Base-by-base conservation (phyloP, 2,329 filamentous ascomycete species). In the Metarhizium anisopliae region DNA sequence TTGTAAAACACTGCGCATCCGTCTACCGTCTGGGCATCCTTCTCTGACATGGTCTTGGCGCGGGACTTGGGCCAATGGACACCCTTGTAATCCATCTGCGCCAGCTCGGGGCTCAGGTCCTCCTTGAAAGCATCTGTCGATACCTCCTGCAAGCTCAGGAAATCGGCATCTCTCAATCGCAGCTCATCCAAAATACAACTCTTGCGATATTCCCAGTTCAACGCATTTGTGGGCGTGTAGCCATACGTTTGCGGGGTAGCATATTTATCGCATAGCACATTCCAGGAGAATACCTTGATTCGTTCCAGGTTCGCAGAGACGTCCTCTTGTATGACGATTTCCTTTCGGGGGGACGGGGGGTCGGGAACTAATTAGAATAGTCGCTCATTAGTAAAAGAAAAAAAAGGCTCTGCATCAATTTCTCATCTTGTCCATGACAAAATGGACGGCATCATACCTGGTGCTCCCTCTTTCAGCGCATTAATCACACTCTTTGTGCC, bases 1-100 rank as follows among this genome's bases (percentile, higher is more conserved):
- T 96, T 97, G 80, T 90, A 97, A 73, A 99, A 97, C 53, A 92
- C 93, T 38, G 94, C 94, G 71, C 94, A 97, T 11, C 94, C 94
- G 72, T 99, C 94, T 13, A 99, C 93, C n/a, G 80, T 78, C 64
- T 87, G 89, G 5, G 91, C 89, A 62, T 96, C 90, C 72, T 87
- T 89, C 66, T 95, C 90, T 14, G 83, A 82, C 90, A 97, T 95
- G 8, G 93, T 96, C 72, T 88, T 89, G 40, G 92, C 89, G 66
- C 94, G 84, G 47, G 89, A 87, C 70, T 95, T 93, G 49, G 92
- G 90, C 82, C 88, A 96, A 68, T 93, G 95, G 3, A 96, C 86
- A 29, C 94, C 93, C 74, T 91, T 95, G 80, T 97, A 99, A 61
- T 93, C 91, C 64, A 87, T 80, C 63, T 90, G 86, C 2, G 90